Evolutionary conservation across 225 moss, liverwort and hornwort species (phyloP).

Genomic region (Bryoerythrophyllum caledonicum): DNA sequence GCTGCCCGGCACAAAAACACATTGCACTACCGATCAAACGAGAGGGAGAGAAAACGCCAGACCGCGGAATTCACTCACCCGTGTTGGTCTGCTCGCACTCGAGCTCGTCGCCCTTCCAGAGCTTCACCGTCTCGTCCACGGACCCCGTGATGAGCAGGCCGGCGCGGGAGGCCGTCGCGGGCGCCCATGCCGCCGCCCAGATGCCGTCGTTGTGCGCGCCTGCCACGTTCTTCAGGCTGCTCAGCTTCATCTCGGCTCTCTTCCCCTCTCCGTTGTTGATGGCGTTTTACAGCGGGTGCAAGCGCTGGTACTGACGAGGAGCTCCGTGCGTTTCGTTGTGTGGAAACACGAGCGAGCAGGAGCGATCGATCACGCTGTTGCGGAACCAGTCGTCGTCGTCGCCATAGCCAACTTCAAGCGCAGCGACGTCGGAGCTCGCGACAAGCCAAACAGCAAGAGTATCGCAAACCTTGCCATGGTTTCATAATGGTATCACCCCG

Average conservation of each 20-base stretch:
- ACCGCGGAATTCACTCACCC: slow-evolving; percentile 29
- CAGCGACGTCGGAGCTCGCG: too few species aligned
- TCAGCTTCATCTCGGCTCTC: slow-evolving; percentile 68
- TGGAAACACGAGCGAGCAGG: too few species aligned
- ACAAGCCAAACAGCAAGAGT: too few species aligned
- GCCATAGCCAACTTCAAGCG: too few species aligned
- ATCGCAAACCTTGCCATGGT: too few species aligned
- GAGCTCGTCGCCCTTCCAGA: slow-evolving; percentile 96
- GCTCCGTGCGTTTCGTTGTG: too few species aligned
- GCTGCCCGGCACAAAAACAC: neutral
- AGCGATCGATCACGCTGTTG: too few species aligned
- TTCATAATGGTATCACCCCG: too few species aligned
- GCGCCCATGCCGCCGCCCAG: slow-evolving; percentile 93
- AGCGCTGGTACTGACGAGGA: too few species aligned
- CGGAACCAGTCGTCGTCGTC: too few species aligned
- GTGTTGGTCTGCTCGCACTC: slow-evolving; percentile 87
- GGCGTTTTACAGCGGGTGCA: too few species aligned
- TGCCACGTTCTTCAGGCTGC: slow-evolving; percentile 79
- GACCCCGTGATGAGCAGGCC: slow-evolving; percentile 85
- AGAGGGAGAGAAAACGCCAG: neutral
- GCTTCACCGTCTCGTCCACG: slow-evolving; percentile 90
- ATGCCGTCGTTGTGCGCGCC: slow-evolving; percentile 91
- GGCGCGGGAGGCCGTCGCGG: slow-evolving; percentile 69
- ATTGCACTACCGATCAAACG: neutral
- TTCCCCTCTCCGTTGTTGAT: neutral